Base-by-base conservation (phyloP, 1,139 yeast genomes). In the Geotrichum histeridarum region DNA sequence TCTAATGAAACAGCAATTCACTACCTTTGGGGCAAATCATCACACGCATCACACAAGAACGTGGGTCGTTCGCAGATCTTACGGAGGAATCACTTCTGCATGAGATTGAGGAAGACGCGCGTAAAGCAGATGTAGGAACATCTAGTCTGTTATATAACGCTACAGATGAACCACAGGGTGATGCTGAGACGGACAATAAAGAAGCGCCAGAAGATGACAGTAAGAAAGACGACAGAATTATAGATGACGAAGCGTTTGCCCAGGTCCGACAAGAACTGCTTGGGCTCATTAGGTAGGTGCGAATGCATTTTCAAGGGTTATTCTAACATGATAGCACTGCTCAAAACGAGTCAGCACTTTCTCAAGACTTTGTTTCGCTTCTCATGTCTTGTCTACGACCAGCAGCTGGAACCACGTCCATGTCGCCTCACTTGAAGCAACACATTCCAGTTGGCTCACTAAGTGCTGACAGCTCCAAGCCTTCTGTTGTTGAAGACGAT, bases 331-430 rank as follows among this genome's bases (percentile, higher is more conserved):
- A 22, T 22, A 39, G 49, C 56, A 70, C 79, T 2, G 96, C 99
- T 0, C 75, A 87, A 63, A 93, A 93, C 67, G 98, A 93, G 66
- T 83, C 95, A 0, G 90, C 96, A 0, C 72, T 93, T 43, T 84
- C 96, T 0, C 73, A 91, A 56, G 99, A 93, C 65, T 87, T 91
- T 62, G 85, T 91, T 1, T 88, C 96, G 1, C 74, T 93, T 57
- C 72, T 94, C 54, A 75, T 93, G 47, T 85, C 96, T n/a, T 79
- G 89, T 14, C 81, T 82, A 11, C 78, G 93, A 58, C 96, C 96
- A 1, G 86, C 86, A 22, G 84, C 93, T 1, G 96, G 94, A 1
- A 79, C 86, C 42, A 78, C 91, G 2, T 87, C 97, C 4, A 88
- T 93, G 81, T 89, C 97, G 0, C 93, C 96, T 0, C 91, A 84